Evolutionary conservation across 306 rosid genomes (phyloP).

Genomic region (Herpetospermum pedunculosum): DNA sequence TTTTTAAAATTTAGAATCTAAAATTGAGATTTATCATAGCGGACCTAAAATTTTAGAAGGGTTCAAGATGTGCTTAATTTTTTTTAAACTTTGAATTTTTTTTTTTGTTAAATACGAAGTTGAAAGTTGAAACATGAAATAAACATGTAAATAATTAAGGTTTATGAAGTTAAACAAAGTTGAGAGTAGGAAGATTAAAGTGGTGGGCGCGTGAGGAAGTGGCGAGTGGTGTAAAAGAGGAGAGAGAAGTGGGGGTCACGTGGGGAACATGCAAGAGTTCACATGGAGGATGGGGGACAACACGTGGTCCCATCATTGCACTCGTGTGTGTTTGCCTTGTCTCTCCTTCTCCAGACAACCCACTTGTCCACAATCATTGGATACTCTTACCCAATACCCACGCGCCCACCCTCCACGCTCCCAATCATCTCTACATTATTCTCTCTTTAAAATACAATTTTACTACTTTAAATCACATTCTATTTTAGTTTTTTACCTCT

Average conservation of each 20-base stretch:
- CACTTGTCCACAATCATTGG: slow-evolving; percentile 48
- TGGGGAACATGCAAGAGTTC: slow-evolving; percentile 20
- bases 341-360: slow-evolving; percentile 32
- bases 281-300: slow-evolving; percentile 41
- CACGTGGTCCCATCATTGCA: slow-evolving; percentile 58
- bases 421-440: not conserved
- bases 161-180: too few species aligned
- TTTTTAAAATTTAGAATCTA: too few species aligned
- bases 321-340: slow-evolving; percentile 65
- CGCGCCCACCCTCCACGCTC: not conserved
- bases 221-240: not conserved
- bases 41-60: too few species aligned
- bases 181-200: not conserved
- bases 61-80: too few species aligned
- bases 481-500: too few species aligned
- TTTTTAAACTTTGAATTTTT: too few species aligned
- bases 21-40: too few species aligned
- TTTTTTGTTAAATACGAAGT: too few species aligned
- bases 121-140: too few species aligned
- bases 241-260: not conserved
- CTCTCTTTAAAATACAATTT: too few species aligned
- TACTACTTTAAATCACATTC: too few species aligned
- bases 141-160: too few species aligned
- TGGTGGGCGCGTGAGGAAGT: slow-evolving; percentile 2
- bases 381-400: slow-evolving; percentile 2